Conservation (phyloP, 345 rosid genomes). For the Corymbia maculata region DNA sequence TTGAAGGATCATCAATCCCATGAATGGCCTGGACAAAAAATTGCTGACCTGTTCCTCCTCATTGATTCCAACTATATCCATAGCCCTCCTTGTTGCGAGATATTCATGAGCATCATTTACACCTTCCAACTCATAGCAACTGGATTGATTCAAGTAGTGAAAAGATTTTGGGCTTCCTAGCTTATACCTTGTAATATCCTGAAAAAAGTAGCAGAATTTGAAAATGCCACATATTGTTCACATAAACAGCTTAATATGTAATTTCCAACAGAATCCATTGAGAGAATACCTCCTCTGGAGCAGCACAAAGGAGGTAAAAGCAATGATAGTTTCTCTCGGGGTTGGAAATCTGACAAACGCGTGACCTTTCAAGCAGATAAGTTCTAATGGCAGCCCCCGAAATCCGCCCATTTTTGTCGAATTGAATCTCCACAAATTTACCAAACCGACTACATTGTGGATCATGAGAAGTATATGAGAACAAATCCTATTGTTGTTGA, state of each 20-base stretch:
- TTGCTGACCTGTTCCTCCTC: slow-evolving; percentile 49
- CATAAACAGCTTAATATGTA: background rate
- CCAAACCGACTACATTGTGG: slow-evolving; percentile 73
- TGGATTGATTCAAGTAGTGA: slow-evolving; percentile 79
- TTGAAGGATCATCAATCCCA: background rate
- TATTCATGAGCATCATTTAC: slow-evolving; percentile 81
- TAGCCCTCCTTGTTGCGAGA: slow-evolving; percentile 82
- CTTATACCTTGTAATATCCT: slow-evolving; percentile 62
- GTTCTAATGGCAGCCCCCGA: slow-evolving; percentile 94
- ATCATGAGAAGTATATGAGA: background rate
- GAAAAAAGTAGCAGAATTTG: slow-evolving; percentile 9
- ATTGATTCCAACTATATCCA: slow-evolving; percentile 85
- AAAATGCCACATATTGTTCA: background rate
- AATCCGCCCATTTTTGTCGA: slow-evolving; percentile 83
- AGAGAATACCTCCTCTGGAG: slow-evolving; percentile 70
- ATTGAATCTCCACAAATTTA: slow-evolving; percentile 91
- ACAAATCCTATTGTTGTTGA: background rate
- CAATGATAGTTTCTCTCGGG: slow-evolving; percentile 95
- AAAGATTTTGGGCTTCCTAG: slow-evolving; percentile 50
- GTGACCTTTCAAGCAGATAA: slow-evolving; percentile 89
- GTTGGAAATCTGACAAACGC: slow-evolving; percentile 87
- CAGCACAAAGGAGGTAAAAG: slow-evolving; percentile 91
- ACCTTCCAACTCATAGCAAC: slow-evolving; percentile 67
- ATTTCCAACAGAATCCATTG: background rate
- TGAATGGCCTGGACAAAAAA: background rate